Percentiles rank a stretch among this genome's conserved stretches.
These are phyloP conservation scores for Dactylellina cionopaga DNA, from an alignment of 2,329 filamentous ascomycete species.

Conservation along the genomic window DNA sequence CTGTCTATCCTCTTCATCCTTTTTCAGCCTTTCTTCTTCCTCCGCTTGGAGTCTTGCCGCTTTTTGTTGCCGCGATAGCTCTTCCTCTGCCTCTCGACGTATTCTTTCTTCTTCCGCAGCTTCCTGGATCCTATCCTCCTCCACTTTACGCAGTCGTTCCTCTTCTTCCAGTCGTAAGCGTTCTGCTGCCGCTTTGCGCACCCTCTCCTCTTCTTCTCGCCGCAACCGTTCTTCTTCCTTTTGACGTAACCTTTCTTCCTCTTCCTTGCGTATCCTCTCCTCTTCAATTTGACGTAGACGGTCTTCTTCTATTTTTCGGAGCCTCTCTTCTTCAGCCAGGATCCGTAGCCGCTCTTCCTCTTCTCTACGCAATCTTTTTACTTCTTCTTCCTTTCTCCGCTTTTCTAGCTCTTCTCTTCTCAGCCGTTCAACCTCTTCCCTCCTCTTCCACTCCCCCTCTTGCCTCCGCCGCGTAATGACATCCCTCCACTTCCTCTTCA, in stretches of 20 bases:
- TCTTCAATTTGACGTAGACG: slow-evolving; percentile 33
- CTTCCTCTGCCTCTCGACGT: slow-evolving; percentile 6
- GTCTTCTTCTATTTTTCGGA: slow-evolving; percentile 43
- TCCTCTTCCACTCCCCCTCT: slow-evolving; percentile 23
- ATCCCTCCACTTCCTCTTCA: slow-evolving; percentile 49
- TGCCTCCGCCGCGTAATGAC: slow-evolving; percentile 23
- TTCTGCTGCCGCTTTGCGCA: slow-evolving; percentile 13
- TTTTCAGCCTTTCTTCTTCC: slow-evolving; percentile 32
- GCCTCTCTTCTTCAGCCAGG: slow-evolving; percentile 43
- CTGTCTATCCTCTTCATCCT: slow-evolving; percentile 55
- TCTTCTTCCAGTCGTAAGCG: slow-evolving; percentile 21
- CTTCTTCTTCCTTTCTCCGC: slow-evolving; percentile 44
- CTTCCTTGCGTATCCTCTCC: slow-evolving; percentile 33
- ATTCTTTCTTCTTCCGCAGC: background rate
- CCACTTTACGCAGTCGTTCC: slow-evolving; percentile 3
- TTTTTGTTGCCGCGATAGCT: background rate
- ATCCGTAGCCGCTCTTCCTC: slow-evolving; percentile 22
- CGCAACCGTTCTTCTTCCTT: slow-evolving; percentile 32
- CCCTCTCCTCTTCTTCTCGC: slow-evolving; percentile 33
- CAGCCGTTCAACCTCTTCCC: slow-evolving; percentile 10
- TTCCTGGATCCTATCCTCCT: background rate
- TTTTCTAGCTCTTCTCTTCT: slow-evolving; percentile 35
- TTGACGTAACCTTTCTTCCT: slow-evolving; percentile 36
- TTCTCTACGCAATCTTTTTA: slow-evolving; percentile 26
- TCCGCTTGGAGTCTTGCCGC: slow-evolving; percentile 50